These are phyloP conservation scores for Botrytis hyacinthi DNA, from an alignment of 2,329 filamentous ascomycete genomes.

Conservation along the genomic window DNA sequence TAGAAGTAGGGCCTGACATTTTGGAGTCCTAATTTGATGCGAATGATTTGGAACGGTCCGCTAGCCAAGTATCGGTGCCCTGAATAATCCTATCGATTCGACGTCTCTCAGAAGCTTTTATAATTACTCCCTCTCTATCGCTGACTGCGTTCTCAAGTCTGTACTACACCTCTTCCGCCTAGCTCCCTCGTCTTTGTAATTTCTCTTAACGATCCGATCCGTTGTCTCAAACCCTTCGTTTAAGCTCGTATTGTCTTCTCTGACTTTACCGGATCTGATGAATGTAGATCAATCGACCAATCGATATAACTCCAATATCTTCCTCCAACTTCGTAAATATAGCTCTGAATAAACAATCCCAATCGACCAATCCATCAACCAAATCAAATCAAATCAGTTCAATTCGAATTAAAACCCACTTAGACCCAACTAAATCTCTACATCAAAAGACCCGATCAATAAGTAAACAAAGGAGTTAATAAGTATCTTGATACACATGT, in stretches of 20 bases:
- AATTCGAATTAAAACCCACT: neutral
- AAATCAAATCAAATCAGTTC: neutral
- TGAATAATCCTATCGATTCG: neutral
- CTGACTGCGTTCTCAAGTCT: neutral
- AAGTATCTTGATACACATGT: neutral
- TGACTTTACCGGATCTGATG: neutral
- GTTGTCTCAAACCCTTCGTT: neutral
- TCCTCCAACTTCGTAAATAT: neutral
- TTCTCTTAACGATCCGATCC: neutral
- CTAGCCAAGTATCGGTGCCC: neutral
- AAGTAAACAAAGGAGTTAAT: neutral
- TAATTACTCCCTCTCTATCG: neutral
- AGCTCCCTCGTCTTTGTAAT: neutral
- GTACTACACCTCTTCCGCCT: neutral
- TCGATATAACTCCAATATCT: neutral
- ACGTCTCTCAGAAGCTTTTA: neutral
- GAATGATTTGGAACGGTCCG: neutral
- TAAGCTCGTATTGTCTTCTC: neutral
- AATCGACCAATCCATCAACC: neutral
- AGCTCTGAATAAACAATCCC: neutral
- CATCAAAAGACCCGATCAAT: neutral
- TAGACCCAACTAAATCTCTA: neutral
- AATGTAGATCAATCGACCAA: neutral
- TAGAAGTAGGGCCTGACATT: constrained; percentile 65
- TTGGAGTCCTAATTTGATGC: constrained; percentile 24